Percentiles rank a stretch among this genome's conserved stretches.
Evolutionary conservation across 1,284 basidiomycete genomes (phyloP).

Genomic region (Ganoderma resinaceum): DNA sequence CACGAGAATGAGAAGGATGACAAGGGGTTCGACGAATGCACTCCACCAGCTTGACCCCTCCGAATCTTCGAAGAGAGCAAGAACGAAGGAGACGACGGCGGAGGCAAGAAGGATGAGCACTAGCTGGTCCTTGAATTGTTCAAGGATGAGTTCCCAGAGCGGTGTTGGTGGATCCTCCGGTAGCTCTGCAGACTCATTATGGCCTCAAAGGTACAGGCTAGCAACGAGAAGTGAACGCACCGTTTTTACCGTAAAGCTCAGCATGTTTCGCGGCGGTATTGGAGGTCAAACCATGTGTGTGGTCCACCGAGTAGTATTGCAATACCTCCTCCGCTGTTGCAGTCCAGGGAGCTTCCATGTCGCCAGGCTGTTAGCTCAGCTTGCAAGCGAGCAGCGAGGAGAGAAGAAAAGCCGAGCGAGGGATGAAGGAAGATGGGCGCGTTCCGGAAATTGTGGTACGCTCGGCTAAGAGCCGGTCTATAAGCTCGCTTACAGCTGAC

Average conservation of each 20-base stretch:
- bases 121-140: conserved; percentile 98
- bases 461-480: conserved; percentile 30
- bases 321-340: conserved; percentile 67
- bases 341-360: conserved; percentile 80
- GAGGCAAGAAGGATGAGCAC: conserved; percentile 94
- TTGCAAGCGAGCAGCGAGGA: conserved; percentile 18
- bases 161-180: conserved; percentile 92
- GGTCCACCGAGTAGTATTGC: conserved; percentile 69
- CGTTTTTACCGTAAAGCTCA: conserved; percentile 86
- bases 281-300: conserved; percentile 59
- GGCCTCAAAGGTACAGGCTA: conserved; percentile 9
- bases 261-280: conserved; percentile 76
- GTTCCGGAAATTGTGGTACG: conserved; percentile 17
- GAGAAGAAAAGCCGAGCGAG: conserved; percentile 14
- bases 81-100: conserved; percentile 88
- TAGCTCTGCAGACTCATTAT: conserved; percentile 60
- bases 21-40: conserved; percentile 92
- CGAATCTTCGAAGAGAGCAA: conserved; percentile 85
- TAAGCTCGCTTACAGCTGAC: conserved; percentile 28
- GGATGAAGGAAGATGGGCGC: conserved; percentile 13
- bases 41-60: conserved; percentile 71
- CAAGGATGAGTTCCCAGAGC: conserved; percentile 92
- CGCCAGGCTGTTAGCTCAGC: conserved; percentile 22
- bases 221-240: conserved; percentile 49
- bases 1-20: conserved; percentile 92